Base-by-base conservation (phyloP, 1,284 basidiomycete species). In the Tremellales sp. region DNA sequence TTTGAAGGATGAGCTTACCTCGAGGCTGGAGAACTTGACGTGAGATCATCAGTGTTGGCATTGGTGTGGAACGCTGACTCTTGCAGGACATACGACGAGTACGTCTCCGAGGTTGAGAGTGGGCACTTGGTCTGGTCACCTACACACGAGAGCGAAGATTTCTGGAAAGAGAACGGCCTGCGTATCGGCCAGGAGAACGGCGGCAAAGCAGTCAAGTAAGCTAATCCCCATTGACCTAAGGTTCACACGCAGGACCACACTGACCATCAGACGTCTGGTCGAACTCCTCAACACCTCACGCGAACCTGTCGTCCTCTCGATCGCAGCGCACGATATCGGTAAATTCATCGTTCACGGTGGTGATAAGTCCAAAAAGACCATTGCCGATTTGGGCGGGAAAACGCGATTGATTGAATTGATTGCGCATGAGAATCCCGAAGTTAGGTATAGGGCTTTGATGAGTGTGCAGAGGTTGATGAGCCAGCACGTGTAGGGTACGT, bases 151-250 rank as follows among this genome's bases (percentile, higher is more conserved):
- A 89, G 88, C 6, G 94, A 97, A 51, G 84, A 91, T 45, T 99
- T 99, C 75, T 98, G 94, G 94, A 89, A 88, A 66, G 90, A 94
- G 76, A 97, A 98, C 66, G 90, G 87, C 0, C 74, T 84, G 67
- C 75, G 97, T 44, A 88, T 91, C 56, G 87, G 90, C 47, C 87
- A 89, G 58, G 89, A 93, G 55, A 82, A 81, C 50, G 84, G 88
- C 64, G 81, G 84, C 54, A 83, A 84, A 60, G 84, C 88, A 54
- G 79, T 94, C 52, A 90, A 86, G 89, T 91, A 55, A 25, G 72
- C 66, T 12, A 33, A 10, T 36, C 8, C 17, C 21, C 8, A 2
- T 24, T 21, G 22, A 5, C 19, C 44, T 39, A 23, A 40, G 17
- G n/a, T 13, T 43, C 17, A 19, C 6, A 17, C n/a, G n/a, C n/a